Percentiles rank a stretch among this genome's conserved stretches.
These are phyloP conservation scores for Suillus lakei DNA, from an alignment of 768 basidiomycete species.

Conservation along the genomic window DNA sequence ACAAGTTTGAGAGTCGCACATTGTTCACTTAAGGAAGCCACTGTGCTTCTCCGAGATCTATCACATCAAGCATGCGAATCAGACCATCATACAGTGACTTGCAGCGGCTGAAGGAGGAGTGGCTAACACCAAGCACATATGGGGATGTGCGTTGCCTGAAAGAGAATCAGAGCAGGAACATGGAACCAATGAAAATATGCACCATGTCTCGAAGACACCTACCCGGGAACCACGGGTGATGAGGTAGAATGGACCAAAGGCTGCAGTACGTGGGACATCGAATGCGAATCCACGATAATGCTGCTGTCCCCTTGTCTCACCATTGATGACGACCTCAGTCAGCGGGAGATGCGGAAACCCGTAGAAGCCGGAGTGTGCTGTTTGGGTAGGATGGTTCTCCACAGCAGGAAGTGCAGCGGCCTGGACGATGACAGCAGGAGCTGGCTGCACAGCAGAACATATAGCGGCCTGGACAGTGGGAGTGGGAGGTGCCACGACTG, in stretches of 20 bases:
- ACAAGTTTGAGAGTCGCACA: too few species aligned
- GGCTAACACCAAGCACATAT: background rate
- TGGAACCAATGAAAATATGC: slow-evolving; percentile 12
- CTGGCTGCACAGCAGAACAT: background rate
- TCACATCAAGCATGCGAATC: background rate
- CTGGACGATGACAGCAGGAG: background rate
- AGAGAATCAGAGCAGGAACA: background rate
- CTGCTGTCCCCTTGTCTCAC: background rate
- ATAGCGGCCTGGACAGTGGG: too few species aligned
- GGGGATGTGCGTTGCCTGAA: slow-evolving; percentile 4
- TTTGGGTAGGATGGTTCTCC: background rate
- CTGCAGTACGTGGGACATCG: background rate
- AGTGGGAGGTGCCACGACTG: too few species aligned
- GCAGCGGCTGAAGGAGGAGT: background rate
- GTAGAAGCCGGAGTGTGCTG: background rate
- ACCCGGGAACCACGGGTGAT: slow-evolving; percentile 43
- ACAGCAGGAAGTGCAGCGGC: background rate
- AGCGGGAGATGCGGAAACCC: background rate
- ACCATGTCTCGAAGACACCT: slow-evolving; percentile 48
- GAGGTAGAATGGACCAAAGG: slow-evolving; percentile 39
- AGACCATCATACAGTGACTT: background rate
- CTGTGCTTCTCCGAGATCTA: background rate
- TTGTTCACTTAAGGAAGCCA: background rate
- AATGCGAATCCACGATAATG: background rate
- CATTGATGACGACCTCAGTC: background rate